These are phyloP conservation scores for Tetragonia tetragonoides DNA, from an alignment of 148 eudicot genomes.

Conservation along the genomic window DNA sequence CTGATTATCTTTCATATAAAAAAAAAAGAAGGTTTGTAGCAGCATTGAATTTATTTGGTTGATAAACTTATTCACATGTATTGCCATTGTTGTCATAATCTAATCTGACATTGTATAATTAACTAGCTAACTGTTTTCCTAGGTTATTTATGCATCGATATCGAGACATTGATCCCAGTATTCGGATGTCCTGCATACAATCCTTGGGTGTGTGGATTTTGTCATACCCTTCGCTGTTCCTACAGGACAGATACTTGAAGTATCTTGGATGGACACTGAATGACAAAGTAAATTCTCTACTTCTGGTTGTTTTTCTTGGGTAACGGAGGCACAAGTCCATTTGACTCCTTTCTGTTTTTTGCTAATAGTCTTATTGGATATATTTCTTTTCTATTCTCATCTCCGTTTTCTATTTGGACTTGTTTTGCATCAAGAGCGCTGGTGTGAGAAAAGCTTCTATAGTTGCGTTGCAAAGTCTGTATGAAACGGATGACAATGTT, in stretches of 20 bases:
- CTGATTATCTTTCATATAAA: neutral
- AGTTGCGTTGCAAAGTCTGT: conserved; percentile 79
- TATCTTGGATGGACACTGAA: conserved; percentile 99
- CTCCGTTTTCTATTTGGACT: neutral
- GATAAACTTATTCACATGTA: neutral
- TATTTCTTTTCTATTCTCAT: neutral
- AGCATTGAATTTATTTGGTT: neutral
- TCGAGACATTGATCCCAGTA: conserved; percentile 90
- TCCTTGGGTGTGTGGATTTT: conserved; percentile 89
- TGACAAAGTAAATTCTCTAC: conserved; percentile 64
- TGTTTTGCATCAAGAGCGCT: conserved; percentile 55
- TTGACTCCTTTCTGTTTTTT: neutral
- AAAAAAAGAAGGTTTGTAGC: neutral
- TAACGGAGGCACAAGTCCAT: neutral
- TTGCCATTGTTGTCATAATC: neutral
- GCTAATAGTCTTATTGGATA: conserved; percentile 15
- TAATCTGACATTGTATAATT: conserved; percentile 12
- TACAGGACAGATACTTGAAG: conserved; percentile 91
- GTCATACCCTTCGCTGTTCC: conserved; percentile 87
- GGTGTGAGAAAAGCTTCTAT: conserved; percentile 93
- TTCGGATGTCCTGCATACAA: conserved; percentile 87
- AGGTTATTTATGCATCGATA: conserved; percentile 98
- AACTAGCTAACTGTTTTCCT: conserved; percentile 26
- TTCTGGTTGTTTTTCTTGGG: conserved; percentile 3
- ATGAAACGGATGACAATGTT: conserved; percentile 95